Percentiles rank a stretch among this genome's conserved stretches.
Evolutionary conservation across 805 yeast genomes (phyloP).

Genomic region (Spencermartinsiella europaea): DNA sequence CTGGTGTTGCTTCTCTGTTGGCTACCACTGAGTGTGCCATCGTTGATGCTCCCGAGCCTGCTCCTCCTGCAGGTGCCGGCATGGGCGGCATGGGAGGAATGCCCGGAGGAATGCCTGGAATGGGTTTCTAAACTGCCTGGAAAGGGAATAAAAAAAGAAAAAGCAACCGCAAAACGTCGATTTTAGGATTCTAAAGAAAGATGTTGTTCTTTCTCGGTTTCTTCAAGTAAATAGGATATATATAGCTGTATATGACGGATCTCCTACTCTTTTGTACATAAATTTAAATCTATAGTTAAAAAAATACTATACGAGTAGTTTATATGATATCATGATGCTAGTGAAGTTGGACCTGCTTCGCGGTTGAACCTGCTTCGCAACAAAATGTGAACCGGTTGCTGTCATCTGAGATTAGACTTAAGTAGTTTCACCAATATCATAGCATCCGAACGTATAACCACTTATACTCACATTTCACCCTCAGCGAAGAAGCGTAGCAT

Average conservation of each 20-base stretch:
- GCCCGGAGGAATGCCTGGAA: conserved; percentile 34
- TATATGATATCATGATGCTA: too few relatives aligned
- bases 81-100: conserved; percentile 53
- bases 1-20: conserved; percentile 94
- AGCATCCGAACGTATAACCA: too few relatives aligned
- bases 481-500: too few relatives aligned
- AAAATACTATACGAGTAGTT: background rate
- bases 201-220: background rate
- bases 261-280: background rate
- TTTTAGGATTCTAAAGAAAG: conserved; percentile 8
- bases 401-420: too few relatives aligned
- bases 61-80: conserved; percentile 54
- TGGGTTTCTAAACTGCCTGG: conserved; percentile 24
- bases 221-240: background rate
- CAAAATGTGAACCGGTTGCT: too few relatives aligned
- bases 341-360: too few relatives aligned
- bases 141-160: background rate
- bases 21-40: conserved; percentile 99
- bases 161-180: background rate
- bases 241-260: conserved; percentile 2
- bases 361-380: too few relatives aligned
- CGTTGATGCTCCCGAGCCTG: conserved; percentile 85
- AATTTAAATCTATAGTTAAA: background rate
- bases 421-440: too few relatives aligned
- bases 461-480: too few relatives aligned